These are phyloP conservation scores for Colletotrichum karsti DNA, from an alignment of 2,329 filamentous ascomycete species.

Conservation along the genomic window DNA sequence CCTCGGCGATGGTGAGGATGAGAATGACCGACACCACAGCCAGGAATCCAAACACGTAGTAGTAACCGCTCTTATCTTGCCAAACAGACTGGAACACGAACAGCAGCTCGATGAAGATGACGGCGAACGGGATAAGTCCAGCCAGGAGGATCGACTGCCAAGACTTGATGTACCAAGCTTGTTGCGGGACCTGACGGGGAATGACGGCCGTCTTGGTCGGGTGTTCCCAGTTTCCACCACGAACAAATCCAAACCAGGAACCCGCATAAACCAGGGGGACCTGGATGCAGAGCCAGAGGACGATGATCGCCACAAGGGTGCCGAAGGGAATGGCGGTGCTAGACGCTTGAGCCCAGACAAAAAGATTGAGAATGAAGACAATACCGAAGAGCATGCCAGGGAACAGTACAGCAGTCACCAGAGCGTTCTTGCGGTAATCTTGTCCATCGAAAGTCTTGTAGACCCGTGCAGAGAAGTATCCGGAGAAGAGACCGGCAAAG, in stretches of 20 bases:
- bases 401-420: conserved; percentile 81
- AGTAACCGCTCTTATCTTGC: conserved; percentile 92
- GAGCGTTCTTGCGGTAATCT: conserved; percentile 78
- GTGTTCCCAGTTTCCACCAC: conserved; percentile 77
- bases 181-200: conserved; percentile 76
- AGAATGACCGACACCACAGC: conserved; percentile 78
- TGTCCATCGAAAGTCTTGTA: conserved; percentile 85
- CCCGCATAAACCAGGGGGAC: conserved; percentile 85
- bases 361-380: conserved; percentile 84
- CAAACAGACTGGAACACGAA: conserved; percentile 89
- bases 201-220: conserved; percentile 80
- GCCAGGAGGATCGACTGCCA: conserved; percentile 73
- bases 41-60: conserved; percentile 90
- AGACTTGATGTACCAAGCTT: conserved; percentile 78
- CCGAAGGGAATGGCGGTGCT: conserved; percentile 88
- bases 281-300: conserved; percentile 87
- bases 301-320: conserved; percentile 76
- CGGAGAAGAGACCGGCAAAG: conserved; percentile 84
- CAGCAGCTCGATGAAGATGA: conserved; percentile 87
- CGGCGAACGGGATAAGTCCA: conserved; percentile 83
- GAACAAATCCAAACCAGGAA: conserved; percentile 78
- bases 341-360: conserved; percentile 90
- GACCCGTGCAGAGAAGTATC: conserved; percentile 85
- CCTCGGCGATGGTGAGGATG: conserved; percentile 80
- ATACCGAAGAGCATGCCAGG: conserved; percentile 80